phyloP scores from a whole-genome alignment of 1,284 basidiomycete species.

The Trichosporon sp. region DNA sequence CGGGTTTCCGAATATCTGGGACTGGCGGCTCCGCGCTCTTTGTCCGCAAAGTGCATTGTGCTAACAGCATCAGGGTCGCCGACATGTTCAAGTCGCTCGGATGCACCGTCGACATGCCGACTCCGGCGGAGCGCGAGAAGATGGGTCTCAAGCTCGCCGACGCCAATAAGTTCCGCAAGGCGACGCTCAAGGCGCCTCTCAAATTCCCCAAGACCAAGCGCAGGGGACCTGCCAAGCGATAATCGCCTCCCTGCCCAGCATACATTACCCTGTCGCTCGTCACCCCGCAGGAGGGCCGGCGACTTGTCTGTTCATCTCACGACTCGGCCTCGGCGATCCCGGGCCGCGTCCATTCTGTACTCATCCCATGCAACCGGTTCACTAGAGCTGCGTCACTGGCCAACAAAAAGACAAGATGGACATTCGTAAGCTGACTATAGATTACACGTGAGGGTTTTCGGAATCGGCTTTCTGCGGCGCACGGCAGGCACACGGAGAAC shows the following conservation, averaged over 20 bases:
- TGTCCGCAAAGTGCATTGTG: background rate
- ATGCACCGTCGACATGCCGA: conserved; percentile 63
- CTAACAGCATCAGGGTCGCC: conserved; percentile 31
- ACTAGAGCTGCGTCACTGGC: background rate
- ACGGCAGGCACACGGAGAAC: background rate
- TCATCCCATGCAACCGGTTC: background rate
- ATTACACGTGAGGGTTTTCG: background rate
- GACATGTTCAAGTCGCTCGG: conserved; percentile 54
- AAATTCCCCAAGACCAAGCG: conserved; percentile 64
- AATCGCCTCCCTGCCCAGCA: background rate
- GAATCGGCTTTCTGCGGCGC: background rate
- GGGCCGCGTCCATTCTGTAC: background rate
- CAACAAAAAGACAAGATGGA: background rate
- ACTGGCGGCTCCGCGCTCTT: background rate
- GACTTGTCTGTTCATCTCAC: background rate
- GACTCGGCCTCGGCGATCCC: background rate
- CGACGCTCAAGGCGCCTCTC: conserved; percentile 67
- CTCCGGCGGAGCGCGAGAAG: conserved; percentile 61
- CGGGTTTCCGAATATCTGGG: background rate
- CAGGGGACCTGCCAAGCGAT: conserved; percentile 45
- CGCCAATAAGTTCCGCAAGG: conserved; percentile 61
- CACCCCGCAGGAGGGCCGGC: background rate
- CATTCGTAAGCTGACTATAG: background rate
- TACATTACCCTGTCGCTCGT: background rate
- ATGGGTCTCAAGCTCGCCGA: conserved; percentile 59